Evolutionary conservation across 345 rosid genomes (phyloP).

Genomic region (Gossypioides kirkii): DNA sequence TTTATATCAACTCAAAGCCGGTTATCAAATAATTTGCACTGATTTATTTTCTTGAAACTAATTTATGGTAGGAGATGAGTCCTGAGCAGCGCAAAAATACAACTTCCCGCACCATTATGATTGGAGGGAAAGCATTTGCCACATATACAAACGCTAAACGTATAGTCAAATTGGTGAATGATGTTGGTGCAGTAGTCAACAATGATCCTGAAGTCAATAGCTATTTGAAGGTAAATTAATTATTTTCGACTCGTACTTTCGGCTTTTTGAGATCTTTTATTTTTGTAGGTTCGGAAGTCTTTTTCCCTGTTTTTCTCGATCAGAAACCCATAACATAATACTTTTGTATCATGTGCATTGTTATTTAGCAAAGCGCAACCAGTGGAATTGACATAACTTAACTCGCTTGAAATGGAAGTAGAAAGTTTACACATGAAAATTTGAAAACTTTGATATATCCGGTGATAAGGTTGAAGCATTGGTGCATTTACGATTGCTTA

Average conservation of each 20-base stretch:
- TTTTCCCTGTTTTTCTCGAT: not conserved
- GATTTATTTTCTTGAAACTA: conserved; percentile 19
- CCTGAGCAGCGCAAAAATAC: conserved; percentile 76
- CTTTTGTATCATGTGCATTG: not conserved
- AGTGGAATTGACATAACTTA: not conserved
- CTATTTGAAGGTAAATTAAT: conserved; percentile 61
- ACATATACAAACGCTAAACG: conserved; percentile 95
- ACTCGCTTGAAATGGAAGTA: not conserved
- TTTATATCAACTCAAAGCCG: not conserved
- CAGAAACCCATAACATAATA: not conserved
- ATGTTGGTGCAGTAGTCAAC: conserved; percentile 87
- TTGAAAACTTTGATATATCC: not conserved
- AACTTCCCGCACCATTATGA: conserved; percentile 86
- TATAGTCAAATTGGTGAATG: conserved; percentile 90
- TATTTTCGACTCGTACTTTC: not conserved
- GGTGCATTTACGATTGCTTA: too few species aligned
- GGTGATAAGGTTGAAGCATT: not conserved
- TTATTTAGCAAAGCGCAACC: not conserved
- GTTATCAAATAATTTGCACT: not conserved
- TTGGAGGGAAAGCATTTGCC: conserved; percentile 98
- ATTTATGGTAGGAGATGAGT: conserved; percentile 67
- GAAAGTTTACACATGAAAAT: not conserved
- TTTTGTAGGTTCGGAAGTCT: not conserved
- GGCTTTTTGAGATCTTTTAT: not conserved
- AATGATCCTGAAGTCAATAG: conserved; percentile 80